A percentile compares a stretch with the other conserved stretches of the same genome.
Evolutionary conservation across 495 filamentous ascomycete genomes (phyloP).

Genomic region (Apiosordaria backusii): DNA sequence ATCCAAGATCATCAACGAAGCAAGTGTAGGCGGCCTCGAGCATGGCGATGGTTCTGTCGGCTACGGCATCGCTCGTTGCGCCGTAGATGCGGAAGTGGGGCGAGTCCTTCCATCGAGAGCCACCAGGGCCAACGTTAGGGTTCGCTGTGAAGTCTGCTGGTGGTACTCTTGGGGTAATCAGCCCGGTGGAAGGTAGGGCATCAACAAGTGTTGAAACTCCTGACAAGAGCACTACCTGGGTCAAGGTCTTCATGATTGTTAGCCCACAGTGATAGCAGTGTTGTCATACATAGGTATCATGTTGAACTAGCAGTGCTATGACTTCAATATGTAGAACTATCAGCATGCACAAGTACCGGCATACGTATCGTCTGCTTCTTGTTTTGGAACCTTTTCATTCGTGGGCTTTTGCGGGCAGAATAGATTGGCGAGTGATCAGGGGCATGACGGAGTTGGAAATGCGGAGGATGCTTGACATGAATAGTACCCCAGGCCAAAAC

Average conservation of each 20-base stretch:
- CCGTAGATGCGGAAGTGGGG: conserved; percentile 46
- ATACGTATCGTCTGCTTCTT: background rate
- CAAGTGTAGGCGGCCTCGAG: conserved; percentile 45
- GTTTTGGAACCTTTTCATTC: background rate
- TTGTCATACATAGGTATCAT: background rate
- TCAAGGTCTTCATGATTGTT: background rate
- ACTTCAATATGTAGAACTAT: background rate
- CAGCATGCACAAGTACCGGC: background rate
- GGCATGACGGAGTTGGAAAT: background rate
- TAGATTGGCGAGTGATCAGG: background rate
- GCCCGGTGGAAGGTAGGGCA: background rate
- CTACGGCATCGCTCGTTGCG: conserved; percentile 26
- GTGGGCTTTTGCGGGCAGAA: background rate
- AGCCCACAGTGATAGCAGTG: background rate
- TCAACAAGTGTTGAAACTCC: background rate
- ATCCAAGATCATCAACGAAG: conserved; percentile 40
- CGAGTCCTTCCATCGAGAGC: conserved; percentile 38
- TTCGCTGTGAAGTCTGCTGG: conserved; percentile 41
- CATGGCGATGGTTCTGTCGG: conserved; percentile 30
- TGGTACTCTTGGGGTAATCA: conserved; percentile 13
- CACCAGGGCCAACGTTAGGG: conserved; percentile 34
- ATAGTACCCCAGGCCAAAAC: background rate
- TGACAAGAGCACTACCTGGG: background rate
- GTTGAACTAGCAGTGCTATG: background rate
- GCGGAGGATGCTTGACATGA: background rate